Evolutionary conservation across 192 early-diverging fungal species (phyloP).

Genomic region (Phycomyces blakesleeanus): DNA sequence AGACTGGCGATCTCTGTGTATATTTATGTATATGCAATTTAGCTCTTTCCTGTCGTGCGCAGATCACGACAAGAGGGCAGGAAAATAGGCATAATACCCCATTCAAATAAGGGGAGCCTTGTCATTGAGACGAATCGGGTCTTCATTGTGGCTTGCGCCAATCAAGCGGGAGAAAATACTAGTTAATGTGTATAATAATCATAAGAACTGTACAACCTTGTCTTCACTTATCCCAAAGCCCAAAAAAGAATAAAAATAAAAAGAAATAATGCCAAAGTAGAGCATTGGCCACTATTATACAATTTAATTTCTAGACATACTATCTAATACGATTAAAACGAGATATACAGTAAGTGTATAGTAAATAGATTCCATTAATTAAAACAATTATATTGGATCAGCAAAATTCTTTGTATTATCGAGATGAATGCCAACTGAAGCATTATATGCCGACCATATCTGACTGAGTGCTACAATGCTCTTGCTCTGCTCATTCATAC

Average conservation of each 20-base stretch:
- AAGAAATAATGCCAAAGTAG: background rate
- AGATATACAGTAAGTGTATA: too few relatives aligned
- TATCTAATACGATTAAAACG: too few relatives aligned
- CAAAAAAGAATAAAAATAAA: too few relatives aligned
- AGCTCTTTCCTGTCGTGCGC: too few relatives aligned
- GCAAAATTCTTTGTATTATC: slow-evolving; percentile 30
- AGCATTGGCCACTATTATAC: too few relatives aligned
- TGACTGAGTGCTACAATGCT: slow-evolving; percentile 31
- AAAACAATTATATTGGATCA: slow-evolving; percentile 18
- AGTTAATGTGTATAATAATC: background rate
- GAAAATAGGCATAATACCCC: background rate
- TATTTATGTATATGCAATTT: too few relatives aligned
- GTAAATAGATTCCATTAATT: too few relatives aligned
- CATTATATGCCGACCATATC: slow-evolving; percentile 38
- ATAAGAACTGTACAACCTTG: background rate
- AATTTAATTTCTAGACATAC: too few relatives aligned
- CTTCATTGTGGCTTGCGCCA: slow-evolving; percentile 1
- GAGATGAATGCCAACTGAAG: slow-evolving; percentile 36
- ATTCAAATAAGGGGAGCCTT: background rate
- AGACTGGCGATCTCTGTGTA: too few relatives aligned
- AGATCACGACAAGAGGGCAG: background rate
- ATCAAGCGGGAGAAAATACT: background rate
- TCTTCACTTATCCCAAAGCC: too few relatives aligned
- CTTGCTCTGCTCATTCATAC: slow-evolving; percentile 35
- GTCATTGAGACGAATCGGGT: background rate